Percentiles rank a stretch among this genome's conserved stretches.
Conservation (phyloP, 2,329 filamentous ascomycete species). For the Ophiostoma piceae region DNA sequence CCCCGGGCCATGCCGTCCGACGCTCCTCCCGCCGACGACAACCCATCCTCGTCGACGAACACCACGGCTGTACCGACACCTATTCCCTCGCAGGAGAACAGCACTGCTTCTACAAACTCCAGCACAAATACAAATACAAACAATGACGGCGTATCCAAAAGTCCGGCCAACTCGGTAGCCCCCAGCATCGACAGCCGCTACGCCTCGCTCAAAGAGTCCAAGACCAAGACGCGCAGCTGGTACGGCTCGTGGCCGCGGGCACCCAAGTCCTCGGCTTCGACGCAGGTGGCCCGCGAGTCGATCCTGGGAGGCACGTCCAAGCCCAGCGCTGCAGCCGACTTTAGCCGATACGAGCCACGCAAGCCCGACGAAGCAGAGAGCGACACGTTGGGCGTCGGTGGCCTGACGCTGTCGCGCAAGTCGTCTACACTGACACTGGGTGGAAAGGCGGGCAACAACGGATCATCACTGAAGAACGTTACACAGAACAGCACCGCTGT, state of each 20-base stretch:
- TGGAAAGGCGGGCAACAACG: background rate
- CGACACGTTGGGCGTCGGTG: background rate
- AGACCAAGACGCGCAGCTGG: conserved; percentile 45
- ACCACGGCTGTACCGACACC: conserved; percentile 9
- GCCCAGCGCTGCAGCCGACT: conserved; percentile 43
- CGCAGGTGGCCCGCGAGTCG: conserved; percentile 55
- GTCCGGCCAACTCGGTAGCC: conserved; percentile 19
- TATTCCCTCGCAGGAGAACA: conserved; percentile 10
- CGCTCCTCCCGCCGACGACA: conserved; percentile 19
- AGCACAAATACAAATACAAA: background rate
- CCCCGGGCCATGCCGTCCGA: conserved; percentile 36
- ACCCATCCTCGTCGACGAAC: background rate
- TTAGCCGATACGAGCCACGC: conserved; percentile 48
- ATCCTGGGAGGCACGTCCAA: conserved; percentile 54
- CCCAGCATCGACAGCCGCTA: conserved; percentile 20
- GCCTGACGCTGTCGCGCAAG: conserved; percentile 11
- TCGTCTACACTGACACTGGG: conserved; percentile 15
- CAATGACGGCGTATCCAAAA: conserved; percentile 18
- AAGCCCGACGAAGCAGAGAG: conserved; percentile 33
- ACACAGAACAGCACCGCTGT: background rate
- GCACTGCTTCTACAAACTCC: background rate
- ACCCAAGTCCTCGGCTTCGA: conserved; percentile 54
- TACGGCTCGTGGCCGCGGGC: conserved; percentile 57
- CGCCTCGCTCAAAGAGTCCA: conserved; percentile 22
- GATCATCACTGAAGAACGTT: background rate